These are phyloP conservation scores for Chamaecrista fasciculata DNA, from an alignment of 306 rosid species.

Conservation along the genomic window DNA sequence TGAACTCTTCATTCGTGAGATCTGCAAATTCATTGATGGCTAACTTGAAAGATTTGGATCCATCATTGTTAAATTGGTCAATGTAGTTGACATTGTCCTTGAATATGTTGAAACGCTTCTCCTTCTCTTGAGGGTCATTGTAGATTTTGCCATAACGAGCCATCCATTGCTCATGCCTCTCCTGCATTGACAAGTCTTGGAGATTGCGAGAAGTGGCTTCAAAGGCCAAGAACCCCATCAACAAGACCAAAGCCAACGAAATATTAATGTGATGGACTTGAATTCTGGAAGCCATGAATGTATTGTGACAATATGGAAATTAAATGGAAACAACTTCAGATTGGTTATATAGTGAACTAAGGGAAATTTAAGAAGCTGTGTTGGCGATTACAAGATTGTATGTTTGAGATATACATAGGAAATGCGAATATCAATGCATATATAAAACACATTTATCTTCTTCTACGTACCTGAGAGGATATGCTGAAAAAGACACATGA, in stretches of 20 bases:
- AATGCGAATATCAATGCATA: no score
- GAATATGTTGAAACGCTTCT: constrained; percentile 36
- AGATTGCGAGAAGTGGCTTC: constrained; percentile 35
- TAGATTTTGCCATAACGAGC: constrained; percentile 23
- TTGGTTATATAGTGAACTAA: background rate
- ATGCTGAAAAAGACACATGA: no score
- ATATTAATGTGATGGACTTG: background rate
- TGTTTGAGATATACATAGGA: background rate
- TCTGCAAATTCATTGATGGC: no score
- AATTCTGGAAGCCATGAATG: no score
- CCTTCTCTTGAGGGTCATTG: constrained; percentile 15
- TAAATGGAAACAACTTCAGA: background rate
- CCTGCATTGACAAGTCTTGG: constrained; percentile 32
- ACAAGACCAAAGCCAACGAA: constrained; percentile 26
- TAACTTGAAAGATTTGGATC: constrained; percentile 37
- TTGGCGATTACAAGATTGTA: background rate
- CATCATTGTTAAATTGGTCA: constrained; percentile 31
- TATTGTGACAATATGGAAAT: background rate
- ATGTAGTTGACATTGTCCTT: constrained; percentile 32
- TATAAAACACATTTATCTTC: no score
- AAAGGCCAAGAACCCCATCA: constrained; percentile 30
- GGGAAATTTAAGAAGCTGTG: constrained; percentile 13
- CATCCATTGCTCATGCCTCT: constrained; percentile 40
- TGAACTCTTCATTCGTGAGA: no score
- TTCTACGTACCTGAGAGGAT: no score